Percentiles rank a stretch among this genome's conserved stretches.
Evolutionary conservation across 2,329 filamentous ascomycete species (phyloP).

Genomic region (Scedosporium dehoogii): DNA sequence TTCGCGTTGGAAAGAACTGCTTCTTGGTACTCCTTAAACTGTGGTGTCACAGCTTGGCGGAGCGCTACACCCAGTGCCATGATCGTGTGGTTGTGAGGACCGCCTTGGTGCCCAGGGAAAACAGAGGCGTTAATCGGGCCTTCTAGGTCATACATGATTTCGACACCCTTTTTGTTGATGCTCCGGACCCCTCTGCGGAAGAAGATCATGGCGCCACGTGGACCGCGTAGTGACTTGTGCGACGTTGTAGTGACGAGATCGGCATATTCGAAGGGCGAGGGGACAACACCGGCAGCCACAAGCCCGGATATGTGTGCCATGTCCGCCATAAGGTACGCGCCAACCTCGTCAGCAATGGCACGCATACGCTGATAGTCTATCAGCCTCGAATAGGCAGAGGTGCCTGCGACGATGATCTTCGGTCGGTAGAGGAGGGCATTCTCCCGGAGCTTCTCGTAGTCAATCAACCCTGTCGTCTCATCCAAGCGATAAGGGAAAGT

Average conservation of each 20-base stretch:
- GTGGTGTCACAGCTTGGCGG: constrained; percentile 80
- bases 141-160: constrained; percentile 84
- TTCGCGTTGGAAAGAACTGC: constrained; percentile 87
- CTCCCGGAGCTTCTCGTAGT: constrained; percentile 87
- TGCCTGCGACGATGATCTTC: constrained; percentile 90
- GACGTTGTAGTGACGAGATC: constrained; percentile 97
- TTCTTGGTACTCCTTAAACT: constrained; percentile 89
- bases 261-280: constrained; percentile 77
- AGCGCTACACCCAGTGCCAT: constrained; percentile 88
- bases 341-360: constrained; percentile 80
- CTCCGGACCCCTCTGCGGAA: constrained; percentile 85
- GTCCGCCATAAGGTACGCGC: constrained; percentile 86
- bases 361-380: constrained; percentile 94
- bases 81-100: constrained; percentile 98
- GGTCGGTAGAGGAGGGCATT: constrained; percentile 82
- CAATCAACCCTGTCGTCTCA: constrained; percentile 83
- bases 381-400: constrained; percentile 88
- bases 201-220: constrained; percentile 96
- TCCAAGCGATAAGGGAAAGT: constrained; percentile 91
- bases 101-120: constrained; percentile 96
- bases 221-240: constrained; percentile 93
- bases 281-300: constrained; percentile 83
- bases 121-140: constrained; percentile 90
- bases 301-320: constrained; percentile 97
- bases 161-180: constrained; percentile 72